Conservation (phyloP, 306 rosid genomes). For the Medicago truncatula region MtrunA17r5.0-ANR NC_053046.1:18907001-18907500, state of each 20-base stretch:
- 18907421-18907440: conserved; percentile 70
- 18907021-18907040: neutral
- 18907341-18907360: neutral
- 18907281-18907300: neutral
- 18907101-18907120: neutral
- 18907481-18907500: conserved; percentile 51
- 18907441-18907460: conserved; percentile 60
- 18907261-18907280: neutral
- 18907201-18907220: neutral
- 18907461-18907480: conserved; percentile 51
- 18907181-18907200: neutral
- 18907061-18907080: neutral
- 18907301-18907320: neutral
- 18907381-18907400: conserved; percentile 48
- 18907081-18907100: neutral
- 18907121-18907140: neutral
- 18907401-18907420: conserved; percentile 60
- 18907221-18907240: neutral
- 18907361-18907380: neutral
- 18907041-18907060: neutral
- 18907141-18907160: no score
- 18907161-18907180: neutral
- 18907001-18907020: neutral
- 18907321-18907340: neutral
- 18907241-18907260: neutral